phyloP scores from a whole-genome alignment of 2,329 filamentous ascomycete genomes.

The Cercospora sp. region DNA sequence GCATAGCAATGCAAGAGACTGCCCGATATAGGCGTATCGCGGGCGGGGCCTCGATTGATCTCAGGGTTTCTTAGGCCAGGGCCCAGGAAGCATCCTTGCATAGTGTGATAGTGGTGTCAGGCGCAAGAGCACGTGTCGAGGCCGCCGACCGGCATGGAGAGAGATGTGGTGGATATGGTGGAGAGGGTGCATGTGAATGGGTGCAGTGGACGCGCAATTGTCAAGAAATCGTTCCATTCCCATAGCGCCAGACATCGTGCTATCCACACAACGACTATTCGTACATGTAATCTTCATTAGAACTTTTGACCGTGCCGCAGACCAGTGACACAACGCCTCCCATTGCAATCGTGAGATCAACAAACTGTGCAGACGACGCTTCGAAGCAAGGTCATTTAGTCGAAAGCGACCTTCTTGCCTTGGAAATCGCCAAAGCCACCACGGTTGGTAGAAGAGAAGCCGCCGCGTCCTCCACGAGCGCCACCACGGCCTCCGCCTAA shows the following conservation, averaged over 20 bases:
- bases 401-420: constrained; percentile 77
- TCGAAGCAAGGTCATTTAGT: not conserved
- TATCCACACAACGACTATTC: constrained; percentile 4
- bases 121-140: not conserved
- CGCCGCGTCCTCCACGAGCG: constrained; percentile 52
- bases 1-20: not conserved
- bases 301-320: constrained; percentile 1
- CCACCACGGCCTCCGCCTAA: constrained; percentile 50
- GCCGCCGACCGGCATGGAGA: not conserved
- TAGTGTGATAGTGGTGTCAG: not conserved
- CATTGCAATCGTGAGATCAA: not conserved
- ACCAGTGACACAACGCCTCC: not conserved
- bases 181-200: not conserved
- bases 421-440: constrained; percentile 66
- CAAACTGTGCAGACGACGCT: not conserved
- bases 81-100: not conserved
- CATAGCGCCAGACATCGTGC: constrained; percentile 1
- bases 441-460: constrained; percentile 45
- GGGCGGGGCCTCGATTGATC: not conserved
- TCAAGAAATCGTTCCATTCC: constrained; percentile 1
- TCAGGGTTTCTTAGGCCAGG: not conserved
- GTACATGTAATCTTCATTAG: constrained; percentile 6
- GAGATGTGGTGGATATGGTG: not conserved
- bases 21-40: not conserved
- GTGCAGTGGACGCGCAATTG: not conserved